Percentiles rank a stretch among this genome's conserved stretches.
Evolutionary conservation across 768 basidiomycete genomes (phyloP).

Genomic region (Collybia sordida): DNA sequence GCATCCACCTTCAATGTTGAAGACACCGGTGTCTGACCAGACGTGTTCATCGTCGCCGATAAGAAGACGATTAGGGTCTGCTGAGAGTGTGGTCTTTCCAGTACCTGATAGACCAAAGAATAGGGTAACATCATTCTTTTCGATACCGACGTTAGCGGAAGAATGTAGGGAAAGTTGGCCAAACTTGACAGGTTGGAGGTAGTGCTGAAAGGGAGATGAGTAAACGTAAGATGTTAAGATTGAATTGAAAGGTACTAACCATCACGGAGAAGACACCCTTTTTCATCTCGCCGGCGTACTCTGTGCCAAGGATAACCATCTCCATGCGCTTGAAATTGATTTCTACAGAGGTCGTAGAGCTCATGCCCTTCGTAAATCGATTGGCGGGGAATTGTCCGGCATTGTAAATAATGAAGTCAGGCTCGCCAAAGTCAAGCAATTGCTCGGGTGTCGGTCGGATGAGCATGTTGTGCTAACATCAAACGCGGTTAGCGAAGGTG

Average conservation of each 20-base stretch:
- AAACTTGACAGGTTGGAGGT: slow-evolving; percentile 98
- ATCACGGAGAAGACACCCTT: slow-evolving; percentile 99
- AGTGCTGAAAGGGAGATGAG: slow-evolving; percentile 57
- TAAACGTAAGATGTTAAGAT: slow-evolving; percentile 11
- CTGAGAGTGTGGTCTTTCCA: slow-evolving; percentile 97
- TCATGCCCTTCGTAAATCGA: slow-evolving; percentile 99
- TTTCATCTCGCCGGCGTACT: slow-evolving; percentile 99
- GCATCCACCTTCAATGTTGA: slow-evolving; percentile 99
- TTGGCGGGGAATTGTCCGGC: slow-evolving; percentile 99
- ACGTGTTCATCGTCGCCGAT: slow-evolving; percentile 99
- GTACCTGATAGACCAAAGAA: slow-evolving; percentile 99
- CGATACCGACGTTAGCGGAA: slow-evolving; percentile 92
- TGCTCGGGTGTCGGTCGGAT: slow-evolving; percentile 97
- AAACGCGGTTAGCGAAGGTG: slow-evolving; percentile 14
- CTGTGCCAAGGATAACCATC: slow-evolving; percentile 99
- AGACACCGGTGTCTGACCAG: slow-evolving; percentile 98
- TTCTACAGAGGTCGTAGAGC: slow-evolving; percentile 96
- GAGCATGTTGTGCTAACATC: slow-evolving; percentile 91
- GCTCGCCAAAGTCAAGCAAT: slow-evolving; percentile 91
- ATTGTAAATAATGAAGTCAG: slow-evolving; percentile 99
- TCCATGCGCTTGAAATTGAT: slow-evolving; percentile 99
- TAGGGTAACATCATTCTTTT: slow-evolving; percentile 89
- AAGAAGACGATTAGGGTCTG: slow-evolving; percentile 89
- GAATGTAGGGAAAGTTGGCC: slow-evolving; percentile 97
- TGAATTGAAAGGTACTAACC: slow-evolving; percentile 40